Evolutionary conservation across 176 grass and related monocot genomes (phyloP).

Genomic region (Carex parvula): DNA sequence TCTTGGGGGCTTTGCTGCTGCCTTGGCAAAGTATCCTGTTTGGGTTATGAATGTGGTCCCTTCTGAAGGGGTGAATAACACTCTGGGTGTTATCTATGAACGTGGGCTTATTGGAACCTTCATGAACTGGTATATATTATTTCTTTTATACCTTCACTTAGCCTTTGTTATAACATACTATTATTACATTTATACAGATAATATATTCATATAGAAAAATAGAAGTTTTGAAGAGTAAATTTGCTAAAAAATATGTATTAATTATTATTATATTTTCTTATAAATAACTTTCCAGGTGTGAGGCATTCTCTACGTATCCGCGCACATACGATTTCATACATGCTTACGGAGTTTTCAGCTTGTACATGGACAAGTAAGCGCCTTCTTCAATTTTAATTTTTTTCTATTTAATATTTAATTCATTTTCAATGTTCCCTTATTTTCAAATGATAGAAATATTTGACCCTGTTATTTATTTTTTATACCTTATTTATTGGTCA

Average conservation of each 20-base stretch:
- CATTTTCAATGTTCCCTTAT: neutral
- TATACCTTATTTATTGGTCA: neutral
- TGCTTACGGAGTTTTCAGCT: constrained; percentile 69
- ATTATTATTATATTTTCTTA: neutral
- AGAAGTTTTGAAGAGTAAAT: neutral
- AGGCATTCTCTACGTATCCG: constrained; percentile 92
- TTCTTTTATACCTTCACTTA: neutral
- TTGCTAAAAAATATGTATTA: neutral
- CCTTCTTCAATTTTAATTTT: neutral
- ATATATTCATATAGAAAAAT: neutral
- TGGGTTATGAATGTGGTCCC: constrained; percentile 98
- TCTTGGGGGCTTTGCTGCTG: constrained; percentile 74
- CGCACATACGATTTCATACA: constrained; percentile 92
- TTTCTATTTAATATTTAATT: neutral
- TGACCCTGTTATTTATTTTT: neutral
- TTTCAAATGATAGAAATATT: neutral
- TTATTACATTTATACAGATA: neutral
- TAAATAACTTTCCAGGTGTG: constrained; percentile 53
- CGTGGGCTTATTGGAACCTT: constrained; percentile 87
- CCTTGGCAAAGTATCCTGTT: constrained; percentile 72
- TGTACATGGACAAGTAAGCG: constrained; percentile 74
- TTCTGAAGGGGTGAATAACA: constrained; percentile 55
- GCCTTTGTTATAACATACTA: neutral
- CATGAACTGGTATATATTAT: constrained; percentile 69
- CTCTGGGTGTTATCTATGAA: constrained; percentile 75